Percentiles rank a stretch among this genome's conserved stretches.
Conservation (phyloP, 2,329 filamentous ascomycete species). For the Cylindrodendrum hubeiense region DNA sequence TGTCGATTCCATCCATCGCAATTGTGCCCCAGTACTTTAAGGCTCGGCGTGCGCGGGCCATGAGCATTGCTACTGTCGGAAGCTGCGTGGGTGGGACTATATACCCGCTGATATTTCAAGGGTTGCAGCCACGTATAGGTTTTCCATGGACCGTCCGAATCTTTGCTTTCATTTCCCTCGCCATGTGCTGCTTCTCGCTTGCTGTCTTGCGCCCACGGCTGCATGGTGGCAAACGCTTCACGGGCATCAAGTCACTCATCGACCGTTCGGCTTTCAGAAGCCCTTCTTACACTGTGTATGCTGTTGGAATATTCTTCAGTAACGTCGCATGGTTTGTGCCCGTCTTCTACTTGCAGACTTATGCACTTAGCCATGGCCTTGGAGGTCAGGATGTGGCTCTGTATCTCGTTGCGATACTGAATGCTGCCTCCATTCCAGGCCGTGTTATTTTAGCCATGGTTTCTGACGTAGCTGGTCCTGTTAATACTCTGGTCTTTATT, state of each 20-base stretch:
- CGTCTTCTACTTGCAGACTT: constrained; percentile 60
- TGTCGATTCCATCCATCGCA: constrained; percentile 52
- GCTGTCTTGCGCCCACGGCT: constrained; percentile 15
- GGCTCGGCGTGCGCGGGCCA: constrained; percentile 42
- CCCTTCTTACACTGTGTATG: constrained; percentile 9
- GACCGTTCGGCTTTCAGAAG: constrained; percentile 18
- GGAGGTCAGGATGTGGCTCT: constrained; percentile 22
- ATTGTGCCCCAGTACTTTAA: constrained; percentile 57
- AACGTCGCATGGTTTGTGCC: constrained; percentile 46
- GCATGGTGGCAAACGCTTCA: constrained; percentile 2
- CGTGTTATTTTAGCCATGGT: constrained; percentile 61
- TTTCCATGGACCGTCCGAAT: constrained; percentile 21
- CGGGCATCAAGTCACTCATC: background rate
- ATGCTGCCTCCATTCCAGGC: constrained; percentile 63
- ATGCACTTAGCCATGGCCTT: constrained; percentile 51
- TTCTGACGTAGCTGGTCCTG: constrained; percentile 55
- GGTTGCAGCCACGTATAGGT: constrained; percentile 47
- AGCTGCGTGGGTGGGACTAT: constrained; percentile 54
- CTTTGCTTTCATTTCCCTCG: constrained; percentile 45
- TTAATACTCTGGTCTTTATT: constrained; percentile 56
- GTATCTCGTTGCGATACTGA: constrained; percentile 65
- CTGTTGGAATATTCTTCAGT: constrained; percentile 19
- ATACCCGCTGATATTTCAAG: constrained; percentile 53
- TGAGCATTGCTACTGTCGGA: constrained; percentile 57
- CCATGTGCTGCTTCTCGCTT: constrained; percentile 42